Conservation (phyloP, 2,329 filamentous ascomycete genomes). For the Curvularia lunata region DNA sequence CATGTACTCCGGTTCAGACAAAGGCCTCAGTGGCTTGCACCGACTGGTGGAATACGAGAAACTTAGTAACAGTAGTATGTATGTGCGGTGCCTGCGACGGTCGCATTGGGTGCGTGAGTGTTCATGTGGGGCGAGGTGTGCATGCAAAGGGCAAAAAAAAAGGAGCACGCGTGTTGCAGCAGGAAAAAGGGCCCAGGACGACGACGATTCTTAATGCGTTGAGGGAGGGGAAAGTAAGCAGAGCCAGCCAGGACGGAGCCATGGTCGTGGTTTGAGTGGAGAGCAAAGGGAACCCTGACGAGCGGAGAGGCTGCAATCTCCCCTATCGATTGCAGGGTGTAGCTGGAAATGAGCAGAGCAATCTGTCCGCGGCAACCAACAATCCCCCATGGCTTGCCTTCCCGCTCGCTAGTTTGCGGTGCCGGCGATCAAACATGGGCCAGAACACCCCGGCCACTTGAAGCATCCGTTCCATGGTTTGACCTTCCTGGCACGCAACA, state of each 20-base stretch:
- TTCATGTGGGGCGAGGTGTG: background rate
- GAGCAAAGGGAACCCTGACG: background rate
- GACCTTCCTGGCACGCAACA: slow-evolving; percentile 20
- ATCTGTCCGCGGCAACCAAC: slow-evolving; percentile 24
- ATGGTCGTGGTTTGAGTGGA: background rate
- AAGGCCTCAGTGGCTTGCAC: background rate
- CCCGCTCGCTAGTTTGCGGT: slow-evolving; percentile 35
- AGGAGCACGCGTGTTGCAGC: slow-evolving; percentile 6
- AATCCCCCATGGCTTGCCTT: background rate
- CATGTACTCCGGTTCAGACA: background rate
- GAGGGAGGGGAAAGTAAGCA: background rate
- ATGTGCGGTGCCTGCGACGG: background rate
- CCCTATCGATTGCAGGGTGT: slow-evolving; percentile 19
- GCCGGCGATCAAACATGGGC: slow-evolving; percentile 38
- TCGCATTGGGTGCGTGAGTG: background rate
- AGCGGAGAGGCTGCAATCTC: slow-evolving; percentile 1
- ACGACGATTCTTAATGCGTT: background rate
- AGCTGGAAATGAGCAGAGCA: slow-evolving; percentile 15
- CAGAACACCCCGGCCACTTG: slow-evolving; percentile 10
- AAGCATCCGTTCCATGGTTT: slow-evolving; percentile 9
- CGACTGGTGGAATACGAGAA: background rate
- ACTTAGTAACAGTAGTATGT: background rate
- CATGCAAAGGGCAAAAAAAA: background rate
- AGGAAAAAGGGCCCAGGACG: background rate
- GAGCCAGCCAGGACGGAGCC: background rate